Conservation (phyloP, 2,329 filamentous ascomycete genomes). For the Ceratocystis destructans region DNA sequence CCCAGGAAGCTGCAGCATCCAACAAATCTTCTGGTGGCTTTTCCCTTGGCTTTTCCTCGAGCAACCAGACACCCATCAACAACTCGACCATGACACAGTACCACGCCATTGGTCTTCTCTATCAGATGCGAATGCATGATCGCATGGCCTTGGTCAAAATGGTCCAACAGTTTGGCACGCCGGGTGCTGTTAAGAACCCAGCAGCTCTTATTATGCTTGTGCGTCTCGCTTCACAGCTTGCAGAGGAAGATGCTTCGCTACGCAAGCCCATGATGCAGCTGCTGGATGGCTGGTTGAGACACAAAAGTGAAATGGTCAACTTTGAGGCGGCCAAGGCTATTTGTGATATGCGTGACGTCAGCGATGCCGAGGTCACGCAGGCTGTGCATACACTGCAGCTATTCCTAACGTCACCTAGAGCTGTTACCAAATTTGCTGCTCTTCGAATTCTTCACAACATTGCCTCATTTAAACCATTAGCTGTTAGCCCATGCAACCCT, state of each 20-base stretch:
- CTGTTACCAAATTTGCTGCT: slow-evolving; percentile 93
- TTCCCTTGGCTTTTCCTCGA: slow-evolving; percentile 79
- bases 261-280: slow-evolving; percentile 95
- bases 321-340: slow-evolving; percentile 98
- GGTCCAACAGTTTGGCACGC: slow-evolving; percentile 95
- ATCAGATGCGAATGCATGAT: slow-evolving; percentile 95
- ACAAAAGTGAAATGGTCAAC: slow-evolving; percentile 99
- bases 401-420: slow-evolving; percentile 88
- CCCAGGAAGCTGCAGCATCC: slow-evolving; percentile 85
- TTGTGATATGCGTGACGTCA: slow-evolving; percentile 85
- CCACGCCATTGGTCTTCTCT: slow-evolving; percentile 90
- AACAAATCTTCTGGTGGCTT: slow-evolving; percentile 82
- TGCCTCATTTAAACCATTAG: slow-evolving; percentile 87
- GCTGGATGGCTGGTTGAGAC: slow-evolving; percentile 87
- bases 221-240: slow-evolving; percentile 79
- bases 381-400: slow-evolving; percentile 91
- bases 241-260: slow-evolving; percentile 79
- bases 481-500: slow-evolving; percentile 85
- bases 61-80: slow-evolving; percentile 62
- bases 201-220: slow-evolving; percentile 88
- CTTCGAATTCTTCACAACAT: slow-evolving; percentile 94
- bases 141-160: slow-evolving; percentile 98
- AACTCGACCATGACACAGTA: slow-evolving; percentile 98
- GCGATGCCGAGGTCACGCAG: slow-evolving; percentile 78
- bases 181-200: slow-evolving; percentile 88